A percentile compares a stretch with the other conserved stretches of the same genome.
These are phyloP conservation scores for Licmophora abbreviata DNA, from an alignment of 108 stramenopile genomes.

Conservation along the genomic window DNA sequence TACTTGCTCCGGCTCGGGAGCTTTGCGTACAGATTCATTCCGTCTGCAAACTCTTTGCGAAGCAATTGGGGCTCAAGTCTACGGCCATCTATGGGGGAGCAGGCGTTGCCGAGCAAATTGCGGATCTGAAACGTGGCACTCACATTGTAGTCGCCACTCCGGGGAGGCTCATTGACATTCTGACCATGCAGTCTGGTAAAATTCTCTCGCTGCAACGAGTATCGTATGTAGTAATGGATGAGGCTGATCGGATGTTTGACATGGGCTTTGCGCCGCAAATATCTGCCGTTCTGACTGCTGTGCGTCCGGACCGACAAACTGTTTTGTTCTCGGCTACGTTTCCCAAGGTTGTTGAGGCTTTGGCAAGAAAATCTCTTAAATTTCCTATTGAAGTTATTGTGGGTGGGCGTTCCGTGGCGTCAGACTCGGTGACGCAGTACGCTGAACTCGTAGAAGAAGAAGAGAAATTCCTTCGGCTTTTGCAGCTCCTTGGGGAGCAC, in stretches of 20 bases:
- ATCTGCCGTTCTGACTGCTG: slow-evolving; percentile 80
- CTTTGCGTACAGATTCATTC: slow-evolving; percentile 92
- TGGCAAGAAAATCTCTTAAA: slow-evolving; percentile 85
- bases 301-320: slow-evolving; percentile 92
- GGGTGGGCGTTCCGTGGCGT: slow-evolving; percentile 92
- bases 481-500: slow-evolving; percentile 95
- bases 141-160: slow-evolving; percentile 98
- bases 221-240: slow-evolving; percentile 95
- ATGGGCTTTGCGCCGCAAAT: slow-evolving; percentile 99
- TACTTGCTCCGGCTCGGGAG: slow-evolving; percentile 96
- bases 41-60: slow-evolving; percentile 78
- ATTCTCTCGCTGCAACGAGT: slow-evolving; percentile 88
- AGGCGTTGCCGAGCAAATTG: slow-evolving; percentile 95
- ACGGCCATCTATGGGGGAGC: slow-evolving; percentile 98
- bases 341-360: slow-evolving; percentile 87
- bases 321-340: slow-evolving; percentile 99
- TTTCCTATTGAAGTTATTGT: slow-evolving; percentile 93
- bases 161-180: slow-evolving; percentile 97
- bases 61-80: slow-evolving; percentile 72
- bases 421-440: slow-evolving; percentile 87
- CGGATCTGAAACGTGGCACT: slow-evolving; percentile 92
- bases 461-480: slow-evolving; percentile 93
- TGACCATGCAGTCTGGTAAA: slow-evolving; percentile 96
- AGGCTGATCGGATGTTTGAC: slow-evolving; percentile 99
- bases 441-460: slow-evolving; percentile 91